Evolutionary conservation across 495 filamentous ascomycete genomes (phyloP).

Genomic region (Lophiotrema nucula): DNA sequence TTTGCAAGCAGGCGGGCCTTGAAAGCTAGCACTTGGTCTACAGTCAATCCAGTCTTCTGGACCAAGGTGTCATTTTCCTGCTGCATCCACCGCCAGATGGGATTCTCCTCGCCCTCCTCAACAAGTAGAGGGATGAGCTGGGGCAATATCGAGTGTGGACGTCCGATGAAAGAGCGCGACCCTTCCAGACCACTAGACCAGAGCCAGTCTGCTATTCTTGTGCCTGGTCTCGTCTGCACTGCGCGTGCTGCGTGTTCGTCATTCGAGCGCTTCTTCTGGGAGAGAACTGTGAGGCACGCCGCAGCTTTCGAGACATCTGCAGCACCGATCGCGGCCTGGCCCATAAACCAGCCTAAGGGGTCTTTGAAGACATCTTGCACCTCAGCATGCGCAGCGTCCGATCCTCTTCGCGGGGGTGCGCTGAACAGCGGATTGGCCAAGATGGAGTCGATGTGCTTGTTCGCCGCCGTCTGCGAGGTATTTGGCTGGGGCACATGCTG

Average conservation of each 20-base stretch:
- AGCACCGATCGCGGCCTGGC: slow-evolving; percentile 16
- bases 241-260: neutral
- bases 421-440: slow-evolving; percentile 68
- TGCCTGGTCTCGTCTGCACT: neutral
- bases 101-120: slow-evolving; percentile 6
- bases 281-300: slow-evolving; percentile 1
- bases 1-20: too few relatives aligned
- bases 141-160: neutral
- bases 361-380: slow-evolving; percentile 11
- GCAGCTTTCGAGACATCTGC: slow-evolving; percentile 13
- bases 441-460: slow-evolving; percentile 61
- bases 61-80: neutral
- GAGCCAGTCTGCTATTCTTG: slow-evolving; percentile 23
- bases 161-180: slow-evolving; percentile 6
- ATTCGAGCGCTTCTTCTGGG: neutral
- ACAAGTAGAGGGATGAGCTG: slow-evolving; percentile 2
- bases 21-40: neutral
- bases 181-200: slow-evolving; percentile 19
- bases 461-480: slow-evolving; percentile 38
- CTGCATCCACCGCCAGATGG: slow-evolving; percentile 24
- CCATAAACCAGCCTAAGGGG: slow-evolving; percentile 26
- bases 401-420: slow-evolving; percentile 6
- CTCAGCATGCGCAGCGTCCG: neutral
- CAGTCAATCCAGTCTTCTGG: slow-evolving; percentile 6
- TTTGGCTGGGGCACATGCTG: neutral